Conservation (phyloP, 139 green algal species). For the Zygnema circumcarinatum region DNA sequence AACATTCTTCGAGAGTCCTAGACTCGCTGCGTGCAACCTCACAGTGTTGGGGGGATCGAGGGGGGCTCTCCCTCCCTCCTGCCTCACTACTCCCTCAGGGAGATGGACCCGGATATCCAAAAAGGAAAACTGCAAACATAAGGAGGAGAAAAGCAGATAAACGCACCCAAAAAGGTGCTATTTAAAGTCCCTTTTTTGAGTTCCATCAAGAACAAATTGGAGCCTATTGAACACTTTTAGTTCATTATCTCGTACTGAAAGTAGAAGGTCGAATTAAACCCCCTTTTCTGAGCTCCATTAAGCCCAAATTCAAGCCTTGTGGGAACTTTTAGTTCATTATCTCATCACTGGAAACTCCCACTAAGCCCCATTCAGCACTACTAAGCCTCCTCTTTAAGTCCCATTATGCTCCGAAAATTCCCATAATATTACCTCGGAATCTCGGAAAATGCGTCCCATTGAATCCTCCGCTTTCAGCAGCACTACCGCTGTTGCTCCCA, state of each 20-base stretch:
- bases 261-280: background rate
- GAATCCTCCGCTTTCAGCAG: background rate
- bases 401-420: too few species aligned
- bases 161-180: background rate
- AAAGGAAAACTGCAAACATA: background rate
- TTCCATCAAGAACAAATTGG: background rate
- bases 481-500: background rate
- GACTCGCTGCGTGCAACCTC: background rate
- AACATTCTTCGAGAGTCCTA: slow-evolving; percentile 13
- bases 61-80: background rate
- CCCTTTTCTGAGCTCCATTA: background rate
- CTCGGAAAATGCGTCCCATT: background rate
- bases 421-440: background rate
- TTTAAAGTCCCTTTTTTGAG: too few species aligned
- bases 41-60: background rate
- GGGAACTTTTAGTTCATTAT: background rate
- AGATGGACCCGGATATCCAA: background rate
- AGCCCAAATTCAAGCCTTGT: background rate
- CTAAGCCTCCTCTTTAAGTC: background rate
- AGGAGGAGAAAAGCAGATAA: too few species aligned
- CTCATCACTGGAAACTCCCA: background rate
- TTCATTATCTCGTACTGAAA: background rate
- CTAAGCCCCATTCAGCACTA: background rate
- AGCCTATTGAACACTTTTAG: background rate
- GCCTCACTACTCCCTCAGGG: background rate